phyloP scores from a whole-genome alignment of 23 red algal genomes.

The Gracilariopsis chorda region DNA sequence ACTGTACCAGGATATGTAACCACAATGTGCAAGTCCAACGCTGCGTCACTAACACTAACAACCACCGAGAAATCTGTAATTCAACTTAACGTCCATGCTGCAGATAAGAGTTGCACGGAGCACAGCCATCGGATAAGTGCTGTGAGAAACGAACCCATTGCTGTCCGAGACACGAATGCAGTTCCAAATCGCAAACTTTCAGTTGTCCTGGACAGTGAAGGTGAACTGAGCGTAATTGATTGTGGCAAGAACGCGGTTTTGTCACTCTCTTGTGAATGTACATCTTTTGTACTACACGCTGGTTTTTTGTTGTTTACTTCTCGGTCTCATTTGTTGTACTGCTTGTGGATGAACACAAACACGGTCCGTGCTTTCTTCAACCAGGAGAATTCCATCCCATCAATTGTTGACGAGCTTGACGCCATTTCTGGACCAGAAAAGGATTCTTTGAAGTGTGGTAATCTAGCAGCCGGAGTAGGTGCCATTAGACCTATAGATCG shows the following conservation, averaged over 20 bases:
- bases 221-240: constrained; percentile 29
- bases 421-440: neutral
- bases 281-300: constrained; percentile 45
- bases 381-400: neutral
- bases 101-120: neutral
- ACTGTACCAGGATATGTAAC: neutral
- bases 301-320: constrained; percentile 60
- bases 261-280: constrained; percentile 60
- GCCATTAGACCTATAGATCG: constrained; percentile 75
- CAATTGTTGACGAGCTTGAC: constrained; percentile 11
- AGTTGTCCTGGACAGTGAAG: constrained; percentile 20
- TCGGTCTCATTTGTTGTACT: constrained; percentile 65
- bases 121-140: neutral
- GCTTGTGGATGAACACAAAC: neutral
- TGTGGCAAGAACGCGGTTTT: neutral
- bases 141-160: neutral
- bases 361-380: neutral
- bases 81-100: neutral
- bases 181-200: neutral
- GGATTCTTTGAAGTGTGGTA: neutral
- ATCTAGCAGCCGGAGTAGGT: constrained; percentile 7
- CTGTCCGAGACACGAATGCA: neutral
- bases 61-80: neutral
- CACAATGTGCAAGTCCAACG: neutral
- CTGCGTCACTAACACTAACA: neutral